These are phyloP conservation scores for Backusella tarrabulga DNA, from an alignment of 192 early-diverging fungal genomes.

Conservation along the genomic window DNA sequence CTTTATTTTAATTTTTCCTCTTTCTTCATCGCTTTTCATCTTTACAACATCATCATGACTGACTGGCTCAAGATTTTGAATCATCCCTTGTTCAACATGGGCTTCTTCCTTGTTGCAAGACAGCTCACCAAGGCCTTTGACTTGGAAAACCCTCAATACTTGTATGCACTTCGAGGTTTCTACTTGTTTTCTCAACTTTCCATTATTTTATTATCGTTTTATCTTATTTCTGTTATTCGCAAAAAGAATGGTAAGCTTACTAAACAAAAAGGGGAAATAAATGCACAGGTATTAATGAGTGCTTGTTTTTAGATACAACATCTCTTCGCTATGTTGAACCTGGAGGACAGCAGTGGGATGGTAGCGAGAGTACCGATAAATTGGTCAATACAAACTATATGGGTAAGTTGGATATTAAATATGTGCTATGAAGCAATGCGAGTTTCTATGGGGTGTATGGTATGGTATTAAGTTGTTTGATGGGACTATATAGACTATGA, in stretches of 20 bases:
- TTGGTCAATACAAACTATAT: slow-evolving; percentile 29
- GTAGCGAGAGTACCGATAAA: slow-evolving; percentile 34
- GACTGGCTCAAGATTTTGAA: background rate
- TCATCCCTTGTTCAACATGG: slow-evolving; percentile 46
- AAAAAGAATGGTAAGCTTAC: slow-evolving; percentile 64
- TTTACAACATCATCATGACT: background rate
- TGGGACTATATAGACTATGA: slow-evolving; percentile 62
- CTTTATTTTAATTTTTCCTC: background rate
- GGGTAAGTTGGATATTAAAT: slow-evolving; percentile 13
- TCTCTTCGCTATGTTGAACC: slow-evolving; percentile 75
- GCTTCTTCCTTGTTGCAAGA: slow-evolving; percentile 49
- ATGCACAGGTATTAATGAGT: background rate
- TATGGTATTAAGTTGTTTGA: background rate
- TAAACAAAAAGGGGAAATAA: background rate
- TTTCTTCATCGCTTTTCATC: background rate
- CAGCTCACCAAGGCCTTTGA: slow-evolving; percentile 62
- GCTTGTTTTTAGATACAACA: slow-evolving; percentile 61
- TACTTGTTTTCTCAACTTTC: slow-evolving; percentile 59
- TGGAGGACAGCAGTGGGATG: slow-evolving; percentile 47
- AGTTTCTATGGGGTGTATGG: background rate
- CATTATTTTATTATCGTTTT: slow-evolving; percentile 41
- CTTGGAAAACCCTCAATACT: slow-evolving; percentile 61
- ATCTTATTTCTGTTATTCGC: slow-evolving; percentile 44
- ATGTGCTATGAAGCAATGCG: background rate
- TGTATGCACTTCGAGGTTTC: slow-evolving; percentile 50